Base-by-base conservation (phyloP, 2,329 filamentous ascomycete species). In the Phialophora tarda region DNA sequence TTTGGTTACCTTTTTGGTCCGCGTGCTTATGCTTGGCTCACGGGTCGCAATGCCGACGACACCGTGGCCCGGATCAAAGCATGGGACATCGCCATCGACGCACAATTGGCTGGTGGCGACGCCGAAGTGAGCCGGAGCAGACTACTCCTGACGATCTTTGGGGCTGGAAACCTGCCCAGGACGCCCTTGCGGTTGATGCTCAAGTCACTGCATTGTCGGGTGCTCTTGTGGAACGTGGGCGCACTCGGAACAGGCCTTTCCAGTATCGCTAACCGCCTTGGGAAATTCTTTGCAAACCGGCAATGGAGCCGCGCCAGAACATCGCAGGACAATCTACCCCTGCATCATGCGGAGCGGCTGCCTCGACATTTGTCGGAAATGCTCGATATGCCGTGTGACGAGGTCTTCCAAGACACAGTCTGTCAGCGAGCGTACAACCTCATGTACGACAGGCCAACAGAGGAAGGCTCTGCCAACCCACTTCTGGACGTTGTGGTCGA, bases 61-160 rank as follows among this genome's bases (percentile, higher is more conserved):
- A 94, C 97, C 77, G 87, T 86, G 59, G 93, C 92, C 6, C 87
- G 94, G 30, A 86, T 96, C 73, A 95, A 96, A 79, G 92, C 93
- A 0, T 98, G 94, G 94, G 86, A 90, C 38, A 97, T 97, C 74
- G 93, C 93, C 14, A 85, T 97, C 62, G 94, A 98, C 77, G 93
- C 94, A 28, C 94, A 97, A 77, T 84, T 98, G 23, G 92, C 92
- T 10, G 94, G 94, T 50, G 93, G 94, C 14, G 94, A 97, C 77
- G 86, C 89, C 8, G 91, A 96, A 76, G 91, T 97, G 72, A 96
- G 90, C 82, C 93, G 91, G 78, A 93, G 91, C 77, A 88, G 94
- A 58, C 83, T 97, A 34, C 86, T 94, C 0, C 82, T 97, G 58
- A 97, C 93, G 0, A 84, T 97, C 28, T 89, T 97, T 74, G 93